Evolutionary conservation across 2,329 filamentous ascomycete genomes (phyloP).

Genomic region (Aspergillus sp.): DNA sequence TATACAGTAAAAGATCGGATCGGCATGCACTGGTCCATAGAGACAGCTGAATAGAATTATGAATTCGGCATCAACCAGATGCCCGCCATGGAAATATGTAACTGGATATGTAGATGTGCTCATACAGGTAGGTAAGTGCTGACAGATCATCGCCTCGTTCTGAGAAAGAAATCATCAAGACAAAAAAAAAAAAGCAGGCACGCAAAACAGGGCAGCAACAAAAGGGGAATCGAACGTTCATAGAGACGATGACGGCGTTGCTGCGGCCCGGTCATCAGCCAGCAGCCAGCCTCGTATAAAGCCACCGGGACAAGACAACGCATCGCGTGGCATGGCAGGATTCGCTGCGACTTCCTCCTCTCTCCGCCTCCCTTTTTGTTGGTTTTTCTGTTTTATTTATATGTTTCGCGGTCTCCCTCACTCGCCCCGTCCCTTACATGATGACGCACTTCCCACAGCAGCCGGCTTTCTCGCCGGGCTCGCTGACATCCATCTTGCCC

Average conservation of each 20-base stretch:
- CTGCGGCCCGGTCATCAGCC: constrained; percentile 21
- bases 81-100: no score
- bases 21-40: no score
- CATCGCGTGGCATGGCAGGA: constrained; percentile 3
- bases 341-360: no score
- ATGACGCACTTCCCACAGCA: constrained; percentile 82
- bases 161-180: constrained; percentile 14
- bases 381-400: no score
- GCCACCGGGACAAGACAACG: constrained; percentile 13
- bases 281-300: constrained; percentile 18
- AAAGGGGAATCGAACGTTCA: constrained; percentile 33
- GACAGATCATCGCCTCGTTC: constrained; percentile 14
- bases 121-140: constrained; percentile 16
- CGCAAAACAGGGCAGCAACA: constrained; percentile 21
- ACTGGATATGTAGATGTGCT: constrained; percentile 14
- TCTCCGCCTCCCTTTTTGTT: no score
- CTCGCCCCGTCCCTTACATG: constrained; percentile 45
- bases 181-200: constrained; percentile 15
- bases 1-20: no score
- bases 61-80: no score
- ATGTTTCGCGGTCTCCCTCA: constrained; percentile 5
- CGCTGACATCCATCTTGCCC: constrained; percentile 66
- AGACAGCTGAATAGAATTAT: no score
- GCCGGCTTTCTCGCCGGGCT: constrained; percentile 44
- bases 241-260: constrained; percentile 31